Base-by-base conservation (phyloP, 768 basidiomycete genomes). In the Dendrothele bispora region DNA sequence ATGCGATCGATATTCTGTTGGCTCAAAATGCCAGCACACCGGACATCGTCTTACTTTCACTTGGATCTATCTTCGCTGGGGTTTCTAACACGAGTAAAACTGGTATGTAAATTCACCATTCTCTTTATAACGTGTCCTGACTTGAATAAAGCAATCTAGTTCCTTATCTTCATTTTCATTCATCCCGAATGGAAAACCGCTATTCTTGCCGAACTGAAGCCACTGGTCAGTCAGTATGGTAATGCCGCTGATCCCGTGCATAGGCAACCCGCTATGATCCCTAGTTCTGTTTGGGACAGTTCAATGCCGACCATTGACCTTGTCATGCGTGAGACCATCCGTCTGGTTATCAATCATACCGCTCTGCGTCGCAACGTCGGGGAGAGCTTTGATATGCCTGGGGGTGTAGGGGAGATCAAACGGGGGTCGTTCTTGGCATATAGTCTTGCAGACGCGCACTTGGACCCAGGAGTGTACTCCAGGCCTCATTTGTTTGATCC, bases 341-440 rank as follows among this genome's bases (percentile, higher is more conserved):
- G 50, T 21, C 22, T 51, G 14, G 32, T 39, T 17, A 28, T 50
- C 20, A 40, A 29, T 18, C 34, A 34, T 12, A 18, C 49, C 17
- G 36, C 48, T 32, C 43, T 51, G n/a, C 30, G 25, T 28, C 28
- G 11, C 18, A 14, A 39, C 28, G 36, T 44, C 10, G 7, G 27
- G 4, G 11, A 46, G 18, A 27, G 4, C n/a, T 17, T 32, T 8
- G 17, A 21, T 22, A 37, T 11, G 3, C 60, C 56, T 1, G 60
- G 59, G 8, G 57, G 57, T 8, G 58, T 43, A 1, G 30, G 30
- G n/a, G 30, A 32, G n/a, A 56, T 73, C 36, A 53, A 54, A 14
- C 61, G 56, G 20, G 66, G 71, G 4, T 65, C 66, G 10, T 74
- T 72, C 44, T 8, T 74, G 29, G 63, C 66, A 0, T 72, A 71